phyloP scores from a whole-genome alignment of 306 rosid species.

The Vigna unguiculata region DNA sequence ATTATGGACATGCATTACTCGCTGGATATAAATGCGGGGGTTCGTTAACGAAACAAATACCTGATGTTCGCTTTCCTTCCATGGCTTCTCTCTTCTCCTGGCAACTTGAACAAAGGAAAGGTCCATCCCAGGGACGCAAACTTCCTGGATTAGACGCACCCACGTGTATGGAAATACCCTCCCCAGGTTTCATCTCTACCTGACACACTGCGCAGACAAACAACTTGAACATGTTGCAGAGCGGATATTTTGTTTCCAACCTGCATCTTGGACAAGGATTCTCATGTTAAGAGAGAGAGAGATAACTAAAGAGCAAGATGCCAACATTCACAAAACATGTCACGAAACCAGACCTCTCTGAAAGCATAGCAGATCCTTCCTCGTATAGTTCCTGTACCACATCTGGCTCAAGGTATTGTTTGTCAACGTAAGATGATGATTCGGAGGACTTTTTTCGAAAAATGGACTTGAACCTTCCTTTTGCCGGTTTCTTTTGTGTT shows the following conservation, averaged over 20 bases:
- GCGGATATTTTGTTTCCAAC: constrained; percentile 92
- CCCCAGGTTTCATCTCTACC: constrained; percentile 88
- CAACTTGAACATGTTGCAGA: constrained; percentile 98
- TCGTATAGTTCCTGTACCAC: constrained; percentile 83
- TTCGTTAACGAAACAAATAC: constrained; percentile 52
- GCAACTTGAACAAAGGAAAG: constrained; percentile 92
- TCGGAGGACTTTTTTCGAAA: constrained; percentile 75
- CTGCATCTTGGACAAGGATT: constrained; percentile 64
- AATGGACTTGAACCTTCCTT: constrained; percentile 85
- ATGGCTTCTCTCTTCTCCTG: constrained; percentile 98
- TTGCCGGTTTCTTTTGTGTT: constrained; percentile 70
- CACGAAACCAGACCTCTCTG: constrained; percentile 80
- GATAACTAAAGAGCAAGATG: constrained; percentile 11
- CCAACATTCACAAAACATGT: constrained; percentile 6
- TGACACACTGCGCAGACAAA: constrained; percentile 97
- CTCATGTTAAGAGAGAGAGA: constrained; percentile 43
- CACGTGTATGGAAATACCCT: constrained; percentile 86
- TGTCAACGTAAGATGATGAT: constrained; percentile 77
- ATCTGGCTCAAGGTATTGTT: constrained; percentile 80
- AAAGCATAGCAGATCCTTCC: constrained; percentile 97
- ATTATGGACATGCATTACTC: constrained; percentile 29
- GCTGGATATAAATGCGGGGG: constrained; percentile 24
- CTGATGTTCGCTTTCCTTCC: constrained; percentile 90
- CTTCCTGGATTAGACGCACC: constrained; percentile 59
- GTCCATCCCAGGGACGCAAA: constrained; percentile 98